phyloP scores from a whole-genome alignment of 345 rosid species.

The Mallotus nudiflorus region DNA sequence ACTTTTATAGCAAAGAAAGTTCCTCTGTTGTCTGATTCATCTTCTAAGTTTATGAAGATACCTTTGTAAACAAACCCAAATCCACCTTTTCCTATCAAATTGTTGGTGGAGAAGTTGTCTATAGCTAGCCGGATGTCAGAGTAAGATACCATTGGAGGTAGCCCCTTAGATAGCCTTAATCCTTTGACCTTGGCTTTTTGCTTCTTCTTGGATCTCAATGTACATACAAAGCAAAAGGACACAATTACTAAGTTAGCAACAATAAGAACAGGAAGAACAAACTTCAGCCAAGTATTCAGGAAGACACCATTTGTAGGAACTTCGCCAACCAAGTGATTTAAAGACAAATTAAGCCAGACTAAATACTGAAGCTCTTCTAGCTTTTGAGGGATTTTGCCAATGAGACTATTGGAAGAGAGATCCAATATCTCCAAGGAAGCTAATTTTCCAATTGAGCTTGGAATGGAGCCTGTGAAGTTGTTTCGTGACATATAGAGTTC shows the following conservation, averaged over 20 bases:
- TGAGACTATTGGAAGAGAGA: not conserved
- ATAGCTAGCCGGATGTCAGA: not conserved
- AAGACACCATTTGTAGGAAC: not conserved
- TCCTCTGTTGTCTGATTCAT: not conserved
- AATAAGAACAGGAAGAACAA: not conserved
- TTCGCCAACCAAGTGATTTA: slow-evolving; percentile 13
- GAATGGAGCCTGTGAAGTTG: slow-evolving; percentile 19
- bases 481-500: slow-evolving; percentile 12
- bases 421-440: slow-evolving; percentile 7
- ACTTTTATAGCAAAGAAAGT: slow-evolving; percentile 8
- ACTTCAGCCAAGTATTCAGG: not conserved
- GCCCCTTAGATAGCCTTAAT: not conserved
- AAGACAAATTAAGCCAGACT: not conserved
- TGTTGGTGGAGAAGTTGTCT: slow-evolving; percentile 7
- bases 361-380: not conserved
- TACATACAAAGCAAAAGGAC: not conserved
- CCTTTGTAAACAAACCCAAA: slow-evolving; percentile 13
- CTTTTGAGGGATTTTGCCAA: slow-evolving; percentile 10
- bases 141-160: not conserved
- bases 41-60: not conserved
- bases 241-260: not conserved
- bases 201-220: not conserved
- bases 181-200: not conserved
- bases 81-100: slow-evolving; percentile 14
- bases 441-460: slow-evolving; percentile 7